A percentile compares a stretch with the other conserved stretches of the same genome.
These are phyloP conservation scores for Populus euphratica DNA, from an alignment of 345 rosid genomes.

Conservation along the genomic window DNA sequence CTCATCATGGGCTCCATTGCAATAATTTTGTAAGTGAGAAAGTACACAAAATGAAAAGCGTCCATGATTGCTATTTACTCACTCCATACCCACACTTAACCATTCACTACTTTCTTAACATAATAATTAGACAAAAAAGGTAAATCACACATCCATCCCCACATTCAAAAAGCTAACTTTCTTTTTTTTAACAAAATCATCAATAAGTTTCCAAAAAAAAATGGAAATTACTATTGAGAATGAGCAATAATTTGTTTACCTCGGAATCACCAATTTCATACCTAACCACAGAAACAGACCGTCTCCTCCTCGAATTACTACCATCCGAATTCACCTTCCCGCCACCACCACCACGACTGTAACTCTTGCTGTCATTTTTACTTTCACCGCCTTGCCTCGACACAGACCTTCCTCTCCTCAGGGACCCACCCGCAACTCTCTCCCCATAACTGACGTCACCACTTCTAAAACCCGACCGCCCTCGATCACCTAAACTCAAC, in stretches of 20 bases:
- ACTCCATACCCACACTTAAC: neutral
- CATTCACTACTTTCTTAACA: neutral
- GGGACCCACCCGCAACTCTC: constrained; percentile 31
- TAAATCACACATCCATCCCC: neutral
- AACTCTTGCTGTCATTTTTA: constrained; percentile 22
- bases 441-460: constrained; percentile 32
- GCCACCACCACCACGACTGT: constrained; percentile 23
- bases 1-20: neutral
- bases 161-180: neutral
- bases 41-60: neutral
- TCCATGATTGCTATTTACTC: neutral
- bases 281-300: constrained; percentile 71
- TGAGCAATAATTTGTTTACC: constrained; percentile 30
- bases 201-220: neutral
- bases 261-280: constrained; percentile 69
- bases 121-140: neutral
- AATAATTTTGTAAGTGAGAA: neutral
- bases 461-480: constrained; percentile 40
- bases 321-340: constrained; percentile 42
- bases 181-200: neutral
- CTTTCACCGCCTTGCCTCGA: constrained; percentile 53
- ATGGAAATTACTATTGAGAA: neutral
- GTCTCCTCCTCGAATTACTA: constrained; percentile 49
- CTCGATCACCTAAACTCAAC: constrained; percentile 51
- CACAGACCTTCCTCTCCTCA: constrained; percentile 82